Conservation (phyloP, 495 filamentous ascomycete species). For the Aspergillus leporis region DNA sequence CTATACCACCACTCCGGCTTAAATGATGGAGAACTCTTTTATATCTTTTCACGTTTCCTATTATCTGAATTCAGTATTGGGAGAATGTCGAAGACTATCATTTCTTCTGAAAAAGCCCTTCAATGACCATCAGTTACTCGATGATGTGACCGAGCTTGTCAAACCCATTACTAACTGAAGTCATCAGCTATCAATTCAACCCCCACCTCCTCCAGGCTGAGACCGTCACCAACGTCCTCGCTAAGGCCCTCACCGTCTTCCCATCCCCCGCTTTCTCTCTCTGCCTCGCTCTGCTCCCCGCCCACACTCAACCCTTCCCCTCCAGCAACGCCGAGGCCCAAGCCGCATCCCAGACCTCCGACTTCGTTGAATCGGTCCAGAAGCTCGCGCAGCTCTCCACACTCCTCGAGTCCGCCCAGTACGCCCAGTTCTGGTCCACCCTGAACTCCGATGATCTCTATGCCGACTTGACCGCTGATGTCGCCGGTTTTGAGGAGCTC, state of each 20-base stretch:
- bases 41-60: slow-evolving; percentile 87
- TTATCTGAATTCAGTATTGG: slow-evolving; percentile 72
- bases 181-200: slow-evolving; percentile 95
- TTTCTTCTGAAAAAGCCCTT: slow-evolving; percentile 31
- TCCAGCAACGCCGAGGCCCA: slow-evolving; percentile 52
- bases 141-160: not conserved
- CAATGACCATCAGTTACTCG: not conserved
- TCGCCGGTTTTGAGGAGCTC: slow-evolving; percentile 93
- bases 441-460: slow-evolving; percentile 94
- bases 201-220: slow-evolving; percentile 96
- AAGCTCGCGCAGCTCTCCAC: slow-evolving; percentile 83
- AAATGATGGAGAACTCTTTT: slow-evolving; percentile 64
- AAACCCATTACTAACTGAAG: slow-evolving; percentile 8
- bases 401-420: slow-evolving; percentile 82
- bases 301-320: slow-evolving; percentile 64
- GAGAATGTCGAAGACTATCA: slow-evolving; percentile 38
- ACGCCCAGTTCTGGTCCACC: slow-evolving; percentile 88
- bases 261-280: slow-evolving; percentile 94
- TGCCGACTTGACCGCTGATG: slow-evolving; percentile 91
- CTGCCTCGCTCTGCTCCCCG: slow-evolving; percentile 85
- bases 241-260: slow-evolving; percentile 97
- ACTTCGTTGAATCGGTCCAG: slow-evolving; percentile 76
- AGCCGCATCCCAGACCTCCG: slow-evolving; percentile 67
- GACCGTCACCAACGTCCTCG: slow-evolving; percentile 96
- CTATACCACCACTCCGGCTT: slow-evolving; percentile 13